Percentiles rank a stretch among this genome's conserved stretches.
These are phyloP conservation scores for Amanita pallidorosea DNA, from an alignment of 768 basidiomycete genomes.

Conservation along the genomic window DNA sequence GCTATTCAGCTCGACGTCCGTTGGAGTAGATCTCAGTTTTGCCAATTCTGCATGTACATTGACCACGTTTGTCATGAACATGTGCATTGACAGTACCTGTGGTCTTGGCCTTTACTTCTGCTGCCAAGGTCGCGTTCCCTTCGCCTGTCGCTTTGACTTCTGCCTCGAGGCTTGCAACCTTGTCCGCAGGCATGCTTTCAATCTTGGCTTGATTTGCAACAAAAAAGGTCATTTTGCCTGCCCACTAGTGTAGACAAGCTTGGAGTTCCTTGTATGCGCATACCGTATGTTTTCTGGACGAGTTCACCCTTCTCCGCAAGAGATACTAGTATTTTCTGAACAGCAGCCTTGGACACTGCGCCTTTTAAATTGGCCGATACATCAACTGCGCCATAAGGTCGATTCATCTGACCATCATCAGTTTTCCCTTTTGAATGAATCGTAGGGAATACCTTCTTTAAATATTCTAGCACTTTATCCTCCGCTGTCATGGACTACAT, in stretches of 20 bases:
- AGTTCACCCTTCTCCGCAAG: slow-evolving; percentile 82
- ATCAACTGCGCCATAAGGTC: slow-evolving; percentile 91
- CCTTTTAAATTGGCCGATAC: slow-evolving; percentile 87
- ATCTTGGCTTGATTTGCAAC: slow-evolving; percentile 74
- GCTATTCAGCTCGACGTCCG: slow-evolving; percentile 50
- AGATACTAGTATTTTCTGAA: slow-evolving; percentile 72
- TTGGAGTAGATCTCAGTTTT: slow-evolving; percentile 54
- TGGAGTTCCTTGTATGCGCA: slow-evolving; percentile 8
- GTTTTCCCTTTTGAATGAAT: neutral
- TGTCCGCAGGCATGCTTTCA: slow-evolving; percentile 50
- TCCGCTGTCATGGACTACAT: slow-evolving; percentile 39
- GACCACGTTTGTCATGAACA: neutral
- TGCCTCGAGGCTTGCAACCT: slow-evolving; percentile 47
- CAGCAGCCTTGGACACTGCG: slow-evolving; percentile 71
- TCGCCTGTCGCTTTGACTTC: slow-evolving; percentile 51
- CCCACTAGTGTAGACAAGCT: slow-evolving; percentile 7
- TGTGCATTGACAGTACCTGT: slow-evolving; percentile 23
- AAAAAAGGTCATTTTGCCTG: slow-evolving; percentile 82
- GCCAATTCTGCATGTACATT: slow-evolving; percentile 40
- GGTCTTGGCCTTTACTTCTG: slow-evolving; percentile 38
- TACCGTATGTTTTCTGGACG: slow-evolving; percentile 78
- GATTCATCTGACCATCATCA: slow-evolving; percentile 57
- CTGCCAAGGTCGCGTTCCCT: slow-evolving; percentile 39
- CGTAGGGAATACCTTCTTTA: slow-evolving; percentile 44
- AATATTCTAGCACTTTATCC: slow-evolving; percentile 65